Evolutionary conservation across 179 eudicot species (phyloP).

Genomic region (Patellifolia procumbens): DNA sequence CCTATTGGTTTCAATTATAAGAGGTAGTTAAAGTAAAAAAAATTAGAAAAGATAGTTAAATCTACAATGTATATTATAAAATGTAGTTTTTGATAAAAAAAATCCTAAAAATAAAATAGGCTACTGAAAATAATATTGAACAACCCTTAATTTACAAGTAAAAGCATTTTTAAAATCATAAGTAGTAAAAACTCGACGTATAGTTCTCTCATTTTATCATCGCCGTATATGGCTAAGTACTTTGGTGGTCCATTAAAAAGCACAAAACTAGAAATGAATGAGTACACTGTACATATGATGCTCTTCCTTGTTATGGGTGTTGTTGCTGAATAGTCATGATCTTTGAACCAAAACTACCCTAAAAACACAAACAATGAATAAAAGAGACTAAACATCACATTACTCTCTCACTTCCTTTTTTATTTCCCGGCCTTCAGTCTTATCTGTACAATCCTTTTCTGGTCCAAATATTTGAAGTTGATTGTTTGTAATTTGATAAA

Average conservation of each 20-base stretch:
- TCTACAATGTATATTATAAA: too few relatives aligned
- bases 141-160: too few relatives aligned
- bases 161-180: too few relatives aligned
- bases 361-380: slow-evolving; percentile 12
- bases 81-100: too few relatives aligned
- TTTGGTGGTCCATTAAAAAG: slow-evolving; percentile 4
- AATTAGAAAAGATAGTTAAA: too few relatives aligned
- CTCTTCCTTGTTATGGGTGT: neutral
- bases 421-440: neutral
- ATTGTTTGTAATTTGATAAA: neutral
- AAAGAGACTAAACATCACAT: neutral
- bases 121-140: too few relatives aligned
- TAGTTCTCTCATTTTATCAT: neutral
- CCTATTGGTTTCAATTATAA: too few relatives aligned
- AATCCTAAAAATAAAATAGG: too few relatives aligned
- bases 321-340: slow-evolving; percentile 21
- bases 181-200: too few relatives aligned
- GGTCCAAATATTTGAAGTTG: neutral
- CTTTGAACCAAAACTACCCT: neutral
- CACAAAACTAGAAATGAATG: neutral
- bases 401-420: neutral
- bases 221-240: neutral
- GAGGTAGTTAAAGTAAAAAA: too few relatives aligned
- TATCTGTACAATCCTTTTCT: slow-evolving; percentile 6
- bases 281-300: neutral